A percentile compares a stretch with the other conserved stretches of the same genome.
Conservation (phyloP, 768 basidiomycete genomes). For the Pleurotus eryngii region DNA sequence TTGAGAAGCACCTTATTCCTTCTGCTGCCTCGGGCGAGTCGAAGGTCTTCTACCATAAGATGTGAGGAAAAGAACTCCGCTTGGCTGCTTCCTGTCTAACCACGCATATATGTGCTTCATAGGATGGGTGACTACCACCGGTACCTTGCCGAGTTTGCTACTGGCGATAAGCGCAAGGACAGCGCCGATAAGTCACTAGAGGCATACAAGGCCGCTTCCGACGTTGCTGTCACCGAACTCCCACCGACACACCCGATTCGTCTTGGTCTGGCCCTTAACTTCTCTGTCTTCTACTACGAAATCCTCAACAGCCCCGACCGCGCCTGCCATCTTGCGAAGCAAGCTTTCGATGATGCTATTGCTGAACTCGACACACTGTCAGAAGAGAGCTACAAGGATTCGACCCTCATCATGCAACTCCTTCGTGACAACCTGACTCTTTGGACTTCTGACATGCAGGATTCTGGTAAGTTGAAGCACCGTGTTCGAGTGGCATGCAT, state of each 20-base stretch:
- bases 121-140: conserved; percentile 92
- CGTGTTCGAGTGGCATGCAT: not conserved
- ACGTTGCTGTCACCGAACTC: conserved; percentile 94
- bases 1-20: conserved; percentile 48
- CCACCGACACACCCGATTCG: conserved; percentile 97
- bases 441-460: conserved; percentile 99
- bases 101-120: conserved; percentile 11
- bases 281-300: conserved; percentile 99
- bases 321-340: conserved; percentile 98
- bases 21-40: conserved; percentile 72
- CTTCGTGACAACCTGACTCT: conserved; percentile 96
- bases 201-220: conserved; percentile 96
- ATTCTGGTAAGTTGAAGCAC: conserved; percentile 57
- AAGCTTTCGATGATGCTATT: conserved; percentile 98
- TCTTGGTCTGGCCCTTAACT: conserved; percentile 97
- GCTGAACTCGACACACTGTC: conserved; percentile 98
- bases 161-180: conserved; percentile 95
- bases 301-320: conserved; percentile 98
- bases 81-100: not conserved
- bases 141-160: conserved; percentile 95
- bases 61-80: conserved; percentile 41
- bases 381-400: conserved; percentile 99
- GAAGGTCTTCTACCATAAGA: conserved; percentile 88
- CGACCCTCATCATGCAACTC: conserved; percentile 95
- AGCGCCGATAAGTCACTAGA: conserved; percentile 96